Evolutionary conservation across 1,284 basidiomycete genomes (phyloP), one percentile per base, ranked within the genome.

Genomic region (Sporisorium iseilematis-ciliati): DNA sequence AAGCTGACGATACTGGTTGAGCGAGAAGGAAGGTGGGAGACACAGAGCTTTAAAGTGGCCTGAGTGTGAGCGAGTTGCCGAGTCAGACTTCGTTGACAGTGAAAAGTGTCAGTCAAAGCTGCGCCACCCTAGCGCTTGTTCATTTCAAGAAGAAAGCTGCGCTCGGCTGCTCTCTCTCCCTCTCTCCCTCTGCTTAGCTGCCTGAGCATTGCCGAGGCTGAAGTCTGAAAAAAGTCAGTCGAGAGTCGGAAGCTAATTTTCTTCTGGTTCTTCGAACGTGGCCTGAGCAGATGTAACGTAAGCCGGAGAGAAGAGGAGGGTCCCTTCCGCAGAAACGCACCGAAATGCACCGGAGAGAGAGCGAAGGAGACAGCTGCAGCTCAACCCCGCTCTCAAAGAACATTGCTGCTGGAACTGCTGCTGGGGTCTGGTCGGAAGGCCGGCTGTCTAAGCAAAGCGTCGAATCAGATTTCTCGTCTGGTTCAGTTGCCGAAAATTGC

Each of bases 31-130:
- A 55, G 16, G 52, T 42, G 29, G 25, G 33, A 40, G 29, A 45
- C 23, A 42, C 46, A 57, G 40, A 57, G 62, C 55, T 64, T 52
- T 38, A 38, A 38, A 42, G 31, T 51, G 33, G 43, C 43, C 12
- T 41, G 33, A 35, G 33, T 14, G 33, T 35, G 33, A 35, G 33
- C 14, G 38, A 18, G 45, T 18, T 23, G 31, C n/a, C 49, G 49
- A 51, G 49, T 51, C 49, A 51, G 49, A 51, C 26, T 42, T 21
- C n/a, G 18, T 16, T 53, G 43, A 26, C 48, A 33, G 46, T 33
- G 29, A 8, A 29, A 29, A 49, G 48, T 18, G 31, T 26, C 48
- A 49, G 48, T 21, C 43, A 25, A 25, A 23, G 43, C 25, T 46
- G 43, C 43, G 43, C 43, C 23, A 25, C 43, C 23, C 43, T 46